Percentiles rank a stretch among this genome's conserved stretches.
Evolutionary conservation across 2,329 filamentous ascomycete species (phyloP).

Genomic region (Cephalotrichum gorgonifer): DNA sequence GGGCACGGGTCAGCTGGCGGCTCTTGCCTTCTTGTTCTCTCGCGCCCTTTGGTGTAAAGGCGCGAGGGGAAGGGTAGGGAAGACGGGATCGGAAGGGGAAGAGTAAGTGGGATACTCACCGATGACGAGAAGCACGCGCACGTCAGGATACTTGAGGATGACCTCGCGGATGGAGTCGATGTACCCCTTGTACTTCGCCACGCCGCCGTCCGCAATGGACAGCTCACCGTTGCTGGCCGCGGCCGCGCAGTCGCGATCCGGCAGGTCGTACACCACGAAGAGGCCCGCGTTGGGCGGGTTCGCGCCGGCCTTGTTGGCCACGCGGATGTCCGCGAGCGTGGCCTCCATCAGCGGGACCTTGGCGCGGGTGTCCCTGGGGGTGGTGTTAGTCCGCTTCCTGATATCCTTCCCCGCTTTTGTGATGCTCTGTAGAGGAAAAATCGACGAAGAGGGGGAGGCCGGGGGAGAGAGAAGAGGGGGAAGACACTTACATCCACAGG

Average conservation of each 20-base stretch:
- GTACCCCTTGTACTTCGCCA: constrained; percentile 30
- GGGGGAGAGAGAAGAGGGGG: constrained; percentile 49
- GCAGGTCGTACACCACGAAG: constrained; percentile 52
- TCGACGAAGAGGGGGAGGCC: constrained; percentile 42
- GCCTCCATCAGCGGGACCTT: constrained; percentile 35
- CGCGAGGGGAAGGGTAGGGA: too few relatives aligned
- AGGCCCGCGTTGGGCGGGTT: constrained; percentile 29
- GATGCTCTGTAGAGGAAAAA: constrained; percentile 38
- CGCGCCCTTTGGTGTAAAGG: too few relatives aligned
- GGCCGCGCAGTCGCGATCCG: constrained; percentile 53
- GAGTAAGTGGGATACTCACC: constrained; percentile 15
- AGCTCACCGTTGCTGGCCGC: constrained; percentile 54
- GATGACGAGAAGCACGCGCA: constrained; percentile 32
- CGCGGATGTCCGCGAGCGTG: constrained; percentile 32
- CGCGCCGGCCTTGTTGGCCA: constrained; percentile 22
- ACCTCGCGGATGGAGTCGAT: constrained; percentile 31
- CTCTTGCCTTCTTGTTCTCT: too few relatives aligned
- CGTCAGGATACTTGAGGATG: constrained; percentile 30
- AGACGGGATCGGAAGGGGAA: too few relatives aligned
- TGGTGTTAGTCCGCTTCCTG: too few relatives aligned
- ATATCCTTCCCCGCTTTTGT: too few relatives aligned
- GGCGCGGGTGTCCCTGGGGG: constrained; percentile 38
- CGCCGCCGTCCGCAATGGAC: constrained; percentile 41
- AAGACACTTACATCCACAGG: constrained; percentile 29
- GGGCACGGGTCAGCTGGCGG: too few relatives aligned